These are phyloP conservation scores for Globisporangium mamillatum DNA, from an alignment of 352 stramenopile genomes.

Conservation along the genomic window DNA sequence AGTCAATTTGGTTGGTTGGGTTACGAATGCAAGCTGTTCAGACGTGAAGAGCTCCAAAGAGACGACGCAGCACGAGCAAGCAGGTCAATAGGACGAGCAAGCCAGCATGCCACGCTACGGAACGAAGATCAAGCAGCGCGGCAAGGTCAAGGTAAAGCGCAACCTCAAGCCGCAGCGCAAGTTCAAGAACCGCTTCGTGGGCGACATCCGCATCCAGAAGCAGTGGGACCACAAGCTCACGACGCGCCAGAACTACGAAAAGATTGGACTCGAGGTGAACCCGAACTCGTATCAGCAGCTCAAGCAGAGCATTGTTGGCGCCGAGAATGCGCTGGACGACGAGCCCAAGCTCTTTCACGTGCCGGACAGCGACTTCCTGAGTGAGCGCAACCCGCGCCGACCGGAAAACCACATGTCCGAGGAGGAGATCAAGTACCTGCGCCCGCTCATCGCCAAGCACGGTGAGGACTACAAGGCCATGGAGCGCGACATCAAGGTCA, in stretches of 20 bases:
- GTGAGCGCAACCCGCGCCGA: constrained; percentile 68
- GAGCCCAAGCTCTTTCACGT: constrained; percentile 64
- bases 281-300: constrained; percentile 61
- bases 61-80: constrained; percentile 4
- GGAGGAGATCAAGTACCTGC: constrained; percentile 76
- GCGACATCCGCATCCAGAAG: constrained; percentile 64
- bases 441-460: constrained; percentile 66
- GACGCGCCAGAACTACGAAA: constrained; percentile 77
- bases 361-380: constrained; percentile 76
- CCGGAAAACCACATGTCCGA: constrained; percentile 77
- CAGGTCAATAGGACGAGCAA: not conserved
- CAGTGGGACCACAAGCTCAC: constrained; percentile 81
- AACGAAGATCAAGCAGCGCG: constrained; percentile 61
- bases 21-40: not conserved
- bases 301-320: constrained; percentile 39
- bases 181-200: constrained; percentile 74
- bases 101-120: constrained; percentile 42
- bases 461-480: constrained; percentile 75
- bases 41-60: constrained; percentile 6
- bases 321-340: constrained; percentile 56
- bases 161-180: constrained; percentile 72
- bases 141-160: constrained; percentile 61
- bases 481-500: constrained; percentile 79
- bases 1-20: constrained; percentile 17
- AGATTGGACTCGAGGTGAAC: constrained; percentile 63